Percentiles rank a stretch among this genome's conserved stretches.
phyloP scores from a whole-genome alignment of 1,139 yeast genomes.

The Candida sanyaensis region DNA sequence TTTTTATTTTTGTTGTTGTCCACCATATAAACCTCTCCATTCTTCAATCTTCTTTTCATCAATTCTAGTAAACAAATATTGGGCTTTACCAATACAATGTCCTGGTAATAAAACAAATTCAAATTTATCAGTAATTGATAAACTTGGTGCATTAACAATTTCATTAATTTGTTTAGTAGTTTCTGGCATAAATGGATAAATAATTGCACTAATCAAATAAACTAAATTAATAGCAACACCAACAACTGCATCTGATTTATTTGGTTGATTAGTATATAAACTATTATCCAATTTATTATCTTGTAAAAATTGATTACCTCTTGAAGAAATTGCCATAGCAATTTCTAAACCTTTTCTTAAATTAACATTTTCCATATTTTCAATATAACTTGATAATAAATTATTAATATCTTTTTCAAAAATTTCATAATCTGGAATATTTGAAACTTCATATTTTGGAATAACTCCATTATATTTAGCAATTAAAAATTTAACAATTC shows the following conservation, averaged over 20 bases:
- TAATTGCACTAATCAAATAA: slow-evolving; percentile 76
- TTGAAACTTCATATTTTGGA: slow-evolving; percentile 56
- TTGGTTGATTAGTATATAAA: slow-evolving; percentile 73
- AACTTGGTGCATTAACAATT: slow-evolving; percentile 80
- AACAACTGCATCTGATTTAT: slow-evolving; percentile 86
- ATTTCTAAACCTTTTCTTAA: slow-evolving; percentile 87
- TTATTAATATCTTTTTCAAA: slow-evolving; percentile 62
- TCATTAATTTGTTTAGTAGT: slow-evolving; percentile 68
- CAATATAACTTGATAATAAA: slow-evolving; percentile 61
- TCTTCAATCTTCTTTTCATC: slow-evolving; percentile 85
- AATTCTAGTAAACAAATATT: slow-evolving; percentile 87
- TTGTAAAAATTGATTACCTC: slow-evolving; percentile 94
- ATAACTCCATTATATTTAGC: slow-evolving; percentile 92
- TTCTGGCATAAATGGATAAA: slow-evolving; percentile 90
- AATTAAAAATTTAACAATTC: slow-evolving; percentile 84
- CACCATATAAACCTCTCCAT: slow-evolving; percentile 89
- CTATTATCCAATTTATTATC: slow-evolving; percentile 93
- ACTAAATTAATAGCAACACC: slow-evolving; percentile 89
- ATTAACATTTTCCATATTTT: slow-evolving; percentile 76
- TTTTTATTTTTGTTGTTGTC: slow-evolving; percentile 41
- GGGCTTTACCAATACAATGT: slow-evolving; percentile 89
- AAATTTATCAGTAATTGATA: slow-evolving; percentile 77
- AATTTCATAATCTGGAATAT: slow-evolving; percentile 50
- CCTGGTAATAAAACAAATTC: slow-evolving; percentile 70
- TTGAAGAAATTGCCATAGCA: slow-evolving; percentile 87